Evolutionary conservation across 495 filamentous ascomycete species (phyloP), one percentile per base, ranked within the genome.

Genomic region (Durotheca rogersii): DNA sequence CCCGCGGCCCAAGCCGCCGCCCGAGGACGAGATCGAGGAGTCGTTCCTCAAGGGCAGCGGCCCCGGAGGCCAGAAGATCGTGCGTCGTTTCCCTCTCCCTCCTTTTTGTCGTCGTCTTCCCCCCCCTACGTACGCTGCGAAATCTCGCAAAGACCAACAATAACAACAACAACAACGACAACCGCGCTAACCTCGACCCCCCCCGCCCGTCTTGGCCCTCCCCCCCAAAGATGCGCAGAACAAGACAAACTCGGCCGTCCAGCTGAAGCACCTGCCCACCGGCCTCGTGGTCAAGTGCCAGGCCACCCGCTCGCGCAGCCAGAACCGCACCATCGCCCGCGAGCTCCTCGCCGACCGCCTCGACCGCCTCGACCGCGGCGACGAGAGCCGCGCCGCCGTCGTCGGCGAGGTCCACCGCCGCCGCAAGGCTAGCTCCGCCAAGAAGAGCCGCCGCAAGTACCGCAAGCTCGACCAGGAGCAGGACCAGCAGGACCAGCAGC

Each of bases 181-280:
- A n/a, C n/a, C n/a, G n/a, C n/a, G n/a, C n/a, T n/a, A n/a, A n/a
- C n/a, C n/a, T n/a, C n/a, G n/a, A n/a, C n/a, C n/a, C n/a, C n/a
- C n/a, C n/a, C n/a, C n/a, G n/a, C n/a, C n/a, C n/a, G n/a, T n/a
- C n/a, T n/a, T n/a, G 23, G 17, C 1, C 14, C 16, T 35, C 9
- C 20, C 17, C 36, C 9, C 35, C 16, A 7, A 4, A 27, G 38
- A 21, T 15, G 7, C 4, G 27, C 43, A 91, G 87, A 98, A 98
- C 73, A 98, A 98, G 85, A 97, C 93, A 16, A 84, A 83, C 55
- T 96, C 89, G 6, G 93, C 93, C 36, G 93, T 97, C 30, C 94
- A 98, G 63, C 77, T 98, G 18, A 91, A 82, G 47, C 93, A 98
- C 71, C 69, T 87, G 15, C 89, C 91, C 10, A 92, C 90, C 6